A percentile compares a stretch with the other conserved stretches of the same genome.
These are phyloP conservation scores for Conidiobolus incongruus DNA, from an alignment of 371 early-diverging fungal genomes.

Conservation along the genomic window DNA sequence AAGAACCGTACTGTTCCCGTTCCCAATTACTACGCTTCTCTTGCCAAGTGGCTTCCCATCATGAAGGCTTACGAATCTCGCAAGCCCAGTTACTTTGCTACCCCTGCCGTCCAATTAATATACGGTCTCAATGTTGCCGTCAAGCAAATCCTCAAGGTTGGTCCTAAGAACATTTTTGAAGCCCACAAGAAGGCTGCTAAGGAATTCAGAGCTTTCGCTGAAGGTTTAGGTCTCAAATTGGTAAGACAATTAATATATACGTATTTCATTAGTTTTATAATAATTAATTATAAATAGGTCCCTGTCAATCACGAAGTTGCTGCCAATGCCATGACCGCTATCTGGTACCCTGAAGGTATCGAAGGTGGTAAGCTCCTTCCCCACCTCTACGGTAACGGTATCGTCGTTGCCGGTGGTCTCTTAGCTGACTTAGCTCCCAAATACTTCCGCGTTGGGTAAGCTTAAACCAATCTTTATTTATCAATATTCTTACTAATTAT, in stretches of 20 bases:
- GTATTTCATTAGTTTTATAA: background rate
- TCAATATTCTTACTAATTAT: background rate
- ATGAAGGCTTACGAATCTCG: constrained; percentile 86
- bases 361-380: constrained; percentile 52
- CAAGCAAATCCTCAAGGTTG: constrained; percentile 34
- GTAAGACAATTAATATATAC: constrained; percentile 10
- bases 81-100: constrained; percentile 84
- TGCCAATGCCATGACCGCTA: constrained; percentile 84
- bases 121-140: constrained; percentile 71
- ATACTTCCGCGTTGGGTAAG: constrained; percentile 81
- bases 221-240: constrained; percentile 49
- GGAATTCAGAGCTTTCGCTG: constrained; percentile 41
- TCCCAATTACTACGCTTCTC: constrained; percentile 49
- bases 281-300: constrained; percentile 28
- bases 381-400: constrained; percentile 46
- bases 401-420: constrained; percentile 87
- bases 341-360: constrained; percentile 79
- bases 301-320: constrained; percentile 29
- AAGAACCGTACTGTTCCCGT: constrained; percentile 50
- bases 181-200: constrained; percentile 44
- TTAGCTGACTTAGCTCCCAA: constrained; percentile 58
- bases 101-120: constrained; percentile 90
- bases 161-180: constrained; percentile 42
- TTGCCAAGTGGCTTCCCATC: constrained; percentile 75
- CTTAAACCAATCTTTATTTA: constrained; percentile 7